These are phyloP conservation scores for Suillus tomentosus DNA, from an alignment of 768 basidiomycete genomes.

Conservation along the genomic window DNA sequence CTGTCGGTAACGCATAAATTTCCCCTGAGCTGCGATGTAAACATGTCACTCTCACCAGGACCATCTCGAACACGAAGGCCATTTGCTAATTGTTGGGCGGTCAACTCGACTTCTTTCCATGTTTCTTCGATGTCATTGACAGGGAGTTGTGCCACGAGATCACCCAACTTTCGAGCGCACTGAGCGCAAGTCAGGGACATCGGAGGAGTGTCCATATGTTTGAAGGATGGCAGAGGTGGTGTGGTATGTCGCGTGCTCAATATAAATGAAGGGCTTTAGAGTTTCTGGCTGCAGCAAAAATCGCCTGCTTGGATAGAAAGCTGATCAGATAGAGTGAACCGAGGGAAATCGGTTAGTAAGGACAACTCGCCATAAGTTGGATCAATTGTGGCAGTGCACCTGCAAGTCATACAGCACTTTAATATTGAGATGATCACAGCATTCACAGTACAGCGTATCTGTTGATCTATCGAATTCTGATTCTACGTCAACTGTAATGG, in stretches of 20 bases:
- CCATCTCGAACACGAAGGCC: constrained; percentile 57
- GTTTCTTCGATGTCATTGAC: constrained; percentile 32
- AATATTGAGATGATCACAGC: not conserved
- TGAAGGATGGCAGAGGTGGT: not conserved
- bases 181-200: constrained; percentile 26
- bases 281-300: not conserved
- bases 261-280: too few species aligned
- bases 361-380: constrained; percentile 1
- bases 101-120: constrained; percentile 56
- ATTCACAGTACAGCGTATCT: not conserved
- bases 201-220: constrained; percentile 22
- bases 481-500: not conserved
- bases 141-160: constrained; percentile 36
- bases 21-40: not conserved
- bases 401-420: not conserved
- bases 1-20: constrained; percentile 39
- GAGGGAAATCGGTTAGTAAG: constrained; percentile 1
- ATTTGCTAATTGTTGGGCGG: constrained; percentile 62
- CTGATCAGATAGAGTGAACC: constrained; percentile 7
- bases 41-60: constrained; percentile 41
- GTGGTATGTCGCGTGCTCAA: not conserved
- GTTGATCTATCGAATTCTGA: not conserved
- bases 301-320: constrained; percentile 3
- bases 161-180: constrained; percentile 34
- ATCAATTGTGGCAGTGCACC: constrained; percentile 5